Percentiles rank a stretch among this genome's conserved stretches.
These are phyloP conservation scores for Pezicula rhizophila DNA, from an alignment of 2,329 filamentous ascomycete species.

Conservation along the genomic window DNA sequence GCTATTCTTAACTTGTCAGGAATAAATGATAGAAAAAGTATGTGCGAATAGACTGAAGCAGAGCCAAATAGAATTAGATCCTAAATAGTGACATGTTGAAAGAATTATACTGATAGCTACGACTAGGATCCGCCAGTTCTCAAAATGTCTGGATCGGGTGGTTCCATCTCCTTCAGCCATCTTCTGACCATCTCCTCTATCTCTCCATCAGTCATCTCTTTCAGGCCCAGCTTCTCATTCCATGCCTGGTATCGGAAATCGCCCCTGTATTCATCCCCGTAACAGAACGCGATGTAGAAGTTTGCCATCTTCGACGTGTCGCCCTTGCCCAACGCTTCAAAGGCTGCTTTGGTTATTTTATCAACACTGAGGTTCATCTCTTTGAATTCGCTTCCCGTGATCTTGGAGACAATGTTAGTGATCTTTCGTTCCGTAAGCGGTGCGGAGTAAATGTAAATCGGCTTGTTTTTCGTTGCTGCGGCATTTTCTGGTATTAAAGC, in stretches of 20 bases:
- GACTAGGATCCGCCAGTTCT: no score
- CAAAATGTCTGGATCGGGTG: no score
- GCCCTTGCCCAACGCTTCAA: background rate
- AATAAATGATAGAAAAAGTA: no score
- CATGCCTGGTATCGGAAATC: background rate
- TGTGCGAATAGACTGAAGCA: no score
- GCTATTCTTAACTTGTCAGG: no score
- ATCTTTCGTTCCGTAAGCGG: background rate
- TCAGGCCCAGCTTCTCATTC: background rate
- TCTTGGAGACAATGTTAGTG: background rate
- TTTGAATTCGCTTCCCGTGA: background rate
- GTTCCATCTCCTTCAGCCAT: slow-evolving; percentile 2
- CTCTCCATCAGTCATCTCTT: slow-evolving; percentile 4
- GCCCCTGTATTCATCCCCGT: background rate
- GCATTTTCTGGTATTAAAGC: slow-evolving; percentile 6
- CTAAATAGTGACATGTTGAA: no score
- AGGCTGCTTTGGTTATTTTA: background rate
- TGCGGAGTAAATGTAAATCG: background rate
- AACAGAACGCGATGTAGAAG: background rate
- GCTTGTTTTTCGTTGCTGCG: background rate
- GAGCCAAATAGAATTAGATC: no score
- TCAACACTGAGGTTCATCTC: background rate
- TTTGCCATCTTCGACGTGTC: slow-evolving; percentile 4
- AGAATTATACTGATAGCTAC: no score
- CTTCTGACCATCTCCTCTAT: slow-evolving; percentile 5